Conservation (phyloP, 257 asterid species). For the Solanum appendiculatum region DNA sequence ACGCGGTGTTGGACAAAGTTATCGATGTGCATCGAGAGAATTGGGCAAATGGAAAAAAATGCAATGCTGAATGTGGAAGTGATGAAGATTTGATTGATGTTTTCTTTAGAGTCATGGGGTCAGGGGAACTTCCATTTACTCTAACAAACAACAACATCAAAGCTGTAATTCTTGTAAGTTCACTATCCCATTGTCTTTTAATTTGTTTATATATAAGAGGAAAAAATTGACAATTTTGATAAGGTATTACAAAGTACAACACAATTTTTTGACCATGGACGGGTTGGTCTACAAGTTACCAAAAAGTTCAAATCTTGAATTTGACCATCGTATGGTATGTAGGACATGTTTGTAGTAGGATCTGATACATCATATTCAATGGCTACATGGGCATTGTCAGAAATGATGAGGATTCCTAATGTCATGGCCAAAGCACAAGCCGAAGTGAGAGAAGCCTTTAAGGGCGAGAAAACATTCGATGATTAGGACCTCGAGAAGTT, state of each 20-base stretch:
- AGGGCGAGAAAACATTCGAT: neutral
- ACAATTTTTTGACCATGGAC: neutral
- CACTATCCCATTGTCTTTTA: neutral
- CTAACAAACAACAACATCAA: neutral
- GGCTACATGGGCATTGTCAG: constrained; percentile 1
- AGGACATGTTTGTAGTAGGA: constrained; percentile 5
- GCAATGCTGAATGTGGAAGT: neutral
- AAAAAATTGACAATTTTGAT: too few species aligned
- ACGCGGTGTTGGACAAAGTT: neutral
- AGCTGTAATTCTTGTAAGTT: neutral
- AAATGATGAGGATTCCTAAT: neutral
- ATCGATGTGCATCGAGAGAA: neutral
- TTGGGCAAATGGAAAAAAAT: neutral
- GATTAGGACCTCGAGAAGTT: neutral
- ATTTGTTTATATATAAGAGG: too few species aligned
- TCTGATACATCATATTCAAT: constrained; percentile 2
- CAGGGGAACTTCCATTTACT: neutral
- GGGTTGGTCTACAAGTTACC: neutral
- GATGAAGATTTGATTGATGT: neutral
- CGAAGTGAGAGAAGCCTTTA: neutral
- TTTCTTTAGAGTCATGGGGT: neutral
- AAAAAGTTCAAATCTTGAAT: neutral
- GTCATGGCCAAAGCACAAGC: neutral
- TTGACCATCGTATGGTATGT: neutral
- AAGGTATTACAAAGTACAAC: too few species aligned